Evolutionary conservation across 2,329 filamentous ascomycete species (phyloP).

Genomic region (Monosporascus sp.): DNA sequence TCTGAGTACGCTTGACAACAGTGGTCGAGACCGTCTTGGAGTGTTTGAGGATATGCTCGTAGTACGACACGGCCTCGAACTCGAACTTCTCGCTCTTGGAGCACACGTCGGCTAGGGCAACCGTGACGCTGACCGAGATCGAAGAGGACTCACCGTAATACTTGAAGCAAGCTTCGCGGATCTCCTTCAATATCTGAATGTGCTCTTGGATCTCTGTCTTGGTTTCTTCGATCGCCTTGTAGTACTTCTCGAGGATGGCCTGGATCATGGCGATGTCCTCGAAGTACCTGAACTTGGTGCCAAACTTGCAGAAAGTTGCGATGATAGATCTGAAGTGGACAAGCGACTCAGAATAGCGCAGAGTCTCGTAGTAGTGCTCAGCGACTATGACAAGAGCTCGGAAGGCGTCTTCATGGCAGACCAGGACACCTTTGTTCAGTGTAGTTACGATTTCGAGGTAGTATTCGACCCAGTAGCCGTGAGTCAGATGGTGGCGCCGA

Average conservation of each 20-base stretch:
- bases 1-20: not conserved
- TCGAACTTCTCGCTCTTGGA: constrained; percentile 31
- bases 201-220: constrained; percentile 28
- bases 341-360: constrained; percentile 15
- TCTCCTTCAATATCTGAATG: constrained; percentile 28
- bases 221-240: constrained; percentile 26
- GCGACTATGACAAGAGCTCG: constrained; percentile 32
- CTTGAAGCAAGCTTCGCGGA: constrained; percentile 27
- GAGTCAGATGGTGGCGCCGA: not conserved
- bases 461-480: constrained; percentile 25
- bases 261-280: constrained; percentile 27
- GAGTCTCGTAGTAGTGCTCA: constrained; percentile 30
- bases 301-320: constrained; percentile 26
- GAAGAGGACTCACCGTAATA: constrained; percentile 29
- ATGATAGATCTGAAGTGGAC: constrained; percentile 26
- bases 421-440: constrained; percentile 31
- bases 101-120: constrained; percentile 30
- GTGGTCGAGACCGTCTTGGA: constrained; percentile 1
- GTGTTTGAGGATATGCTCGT: constrained; percentile 30
- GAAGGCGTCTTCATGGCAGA: constrained; percentile 30
- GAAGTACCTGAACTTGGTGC: constrained; percentile 27
- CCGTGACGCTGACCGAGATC: constrained; percentile 30
- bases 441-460: constrained; percentile 31
- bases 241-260: constrained; percentile 19
- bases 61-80: constrained; percentile 28